phyloP scores from a whole-genome alignment of 2,329 filamentous ascomycete genomes.

The Calonectria hongkongensis region DNA sequence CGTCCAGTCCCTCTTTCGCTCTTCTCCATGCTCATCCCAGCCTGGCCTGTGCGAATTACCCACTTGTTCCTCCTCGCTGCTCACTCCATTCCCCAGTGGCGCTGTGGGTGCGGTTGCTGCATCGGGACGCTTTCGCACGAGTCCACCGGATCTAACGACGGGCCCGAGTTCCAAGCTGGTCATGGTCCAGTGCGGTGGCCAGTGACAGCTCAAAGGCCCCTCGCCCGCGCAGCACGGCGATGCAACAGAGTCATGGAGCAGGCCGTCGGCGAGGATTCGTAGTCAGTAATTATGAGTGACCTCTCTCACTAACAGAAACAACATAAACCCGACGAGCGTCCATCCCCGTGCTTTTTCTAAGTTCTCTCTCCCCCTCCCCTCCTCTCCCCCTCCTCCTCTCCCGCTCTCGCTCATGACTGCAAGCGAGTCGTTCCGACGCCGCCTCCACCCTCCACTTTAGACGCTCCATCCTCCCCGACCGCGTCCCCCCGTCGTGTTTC shows the following conservation, averaged over 20 bases:
- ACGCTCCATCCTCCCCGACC: slow-evolving; percentile 26
- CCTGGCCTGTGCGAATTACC: slow-evolving; percentile 3
- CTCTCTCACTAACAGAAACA: slow-evolving; percentile 29
- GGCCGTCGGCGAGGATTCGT: not conserved
- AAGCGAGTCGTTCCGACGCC: slow-evolving; percentile 37
- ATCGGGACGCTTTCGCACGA: slow-evolving; percentile 40
- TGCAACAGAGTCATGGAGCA: slow-evolving; percentile 20
- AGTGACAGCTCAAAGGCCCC: slow-evolving; percentile 33
- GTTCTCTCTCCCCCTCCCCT: slow-evolving; percentile 14
- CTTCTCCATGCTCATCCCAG: slow-evolving; percentile 30
- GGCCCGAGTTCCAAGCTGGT: slow-evolving; percentile 36
- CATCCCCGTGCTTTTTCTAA: slow-evolving; percentile 6
- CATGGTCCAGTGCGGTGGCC: slow-evolving; percentile 31
- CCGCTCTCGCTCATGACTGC: not conserved
- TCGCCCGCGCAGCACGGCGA: slow-evolving; percentile 20
- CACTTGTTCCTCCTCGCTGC: slow-evolving; percentile 29
- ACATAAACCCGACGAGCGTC: slow-evolving; percentile 12
- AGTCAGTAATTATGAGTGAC: slow-evolving; percentile 26
- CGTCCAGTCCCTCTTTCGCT: slow-evolving; percentile 19
- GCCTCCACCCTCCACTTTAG: slow-evolving; percentile 36
- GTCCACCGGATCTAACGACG: slow-evolving; percentile 42
- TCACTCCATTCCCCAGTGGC: slow-evolving; percentile 35
- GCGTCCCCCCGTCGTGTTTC: slow-evolving; percentile 33
- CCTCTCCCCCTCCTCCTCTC: slow-evolving; percentile 9
- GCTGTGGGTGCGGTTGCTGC: slow-evolving; percentile 37